A percentile compares a stretch with the other conserved stretches of the same genome.
These are phyloP conservation scores for Thalassiosira livingstoniorum DNA, from an alignment of 352 stramenopile genomes.

Conservation along the genomic window DNA sequence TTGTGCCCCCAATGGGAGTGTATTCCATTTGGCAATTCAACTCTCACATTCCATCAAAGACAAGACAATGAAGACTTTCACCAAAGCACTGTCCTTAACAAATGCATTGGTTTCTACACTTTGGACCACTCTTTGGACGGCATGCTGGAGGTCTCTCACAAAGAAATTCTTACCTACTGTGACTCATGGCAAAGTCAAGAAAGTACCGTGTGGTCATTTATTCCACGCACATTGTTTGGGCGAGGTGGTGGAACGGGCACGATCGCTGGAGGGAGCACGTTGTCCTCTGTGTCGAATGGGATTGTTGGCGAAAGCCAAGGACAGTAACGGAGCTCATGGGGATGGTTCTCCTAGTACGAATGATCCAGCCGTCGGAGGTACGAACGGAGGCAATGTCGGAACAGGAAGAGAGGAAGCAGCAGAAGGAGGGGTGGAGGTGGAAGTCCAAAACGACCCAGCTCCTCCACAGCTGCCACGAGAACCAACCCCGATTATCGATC, in stretches of 20 bases:
- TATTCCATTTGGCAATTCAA: too few species aligned
- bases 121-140: too few species aligned
- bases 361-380: background rate
- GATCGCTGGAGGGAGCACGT: conserved; percentile 66
- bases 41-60: too few species aligned
- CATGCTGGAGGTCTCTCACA: too few species aligned
- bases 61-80: too few species aligned
- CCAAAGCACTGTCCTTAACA: too few species aligned
- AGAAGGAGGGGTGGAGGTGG: conserved; percentile 10
- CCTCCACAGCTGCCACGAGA: conserved; percentile 28
- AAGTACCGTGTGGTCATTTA: conserved; percentile 77
- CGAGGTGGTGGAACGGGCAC: conserved; percentile 79
- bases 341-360: conserved; percentile 59
- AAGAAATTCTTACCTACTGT: too few species aligned
- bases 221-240: conserved; percentile 82
- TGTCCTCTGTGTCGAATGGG: conserved; percentile 78
- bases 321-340: too few species aligned
- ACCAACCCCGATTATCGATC: conserved; percentile 10
- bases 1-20: too few species aligned
- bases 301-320: too few species aligned
- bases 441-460: background rate
- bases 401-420: background rate
- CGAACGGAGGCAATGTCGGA: background rate
- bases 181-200: conserved; percentile 66
- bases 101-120: too few species aligned